Evolutionary conservation across 2,329 filamentous ascomycete species (phyloP), one percentile per base, ranked within the genome.

Genomic region (Stachybotrys chartarum): DNA sequence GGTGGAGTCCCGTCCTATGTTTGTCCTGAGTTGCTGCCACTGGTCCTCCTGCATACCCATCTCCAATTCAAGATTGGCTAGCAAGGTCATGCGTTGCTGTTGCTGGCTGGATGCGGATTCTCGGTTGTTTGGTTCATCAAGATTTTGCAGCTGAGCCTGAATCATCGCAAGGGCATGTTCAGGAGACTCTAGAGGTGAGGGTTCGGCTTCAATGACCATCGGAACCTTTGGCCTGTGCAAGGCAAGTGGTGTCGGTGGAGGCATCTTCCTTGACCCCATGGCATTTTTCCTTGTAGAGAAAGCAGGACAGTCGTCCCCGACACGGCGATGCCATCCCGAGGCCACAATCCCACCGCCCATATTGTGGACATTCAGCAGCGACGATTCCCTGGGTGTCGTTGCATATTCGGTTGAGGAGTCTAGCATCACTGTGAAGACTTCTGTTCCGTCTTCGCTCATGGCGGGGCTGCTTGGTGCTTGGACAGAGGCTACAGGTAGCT

Each of bases 21-120:
- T 76, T 30, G 76, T 70, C 55, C 82, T 81, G 69, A 86, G 76
- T 52, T 77, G 70, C 55, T 80, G 77, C 84, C 84, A 87, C 59
- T 80, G 77, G 54, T 74, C 75, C 63, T 84, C 81, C 63, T 87
- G 80, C 59, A 76, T 67, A 1, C 78, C 81, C 76, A 87, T 82
- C 66, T 87, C 84, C 57, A 72, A 73, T 63, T 87, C 84, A 1
- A 87, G 70, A 57, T 83, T 78, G 35, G 81, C 78, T 1, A 87
- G 70, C 3, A 85, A 72, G 39, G 72, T 75, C 56, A 80, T 68
- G 31, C 76, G 72, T 54, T 72, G 72, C 14, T 71, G 69, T 31
- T 75, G 58, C 35, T 42, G 10, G 35, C 35, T 42, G 7, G 64
- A 64, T 42, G 49, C 56, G 30, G 51, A 57, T 1, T 67, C 67